Evolutionary conservation across 257 asterid species (phyloP).

Genomic region (Agastache rugosa): DNA sequence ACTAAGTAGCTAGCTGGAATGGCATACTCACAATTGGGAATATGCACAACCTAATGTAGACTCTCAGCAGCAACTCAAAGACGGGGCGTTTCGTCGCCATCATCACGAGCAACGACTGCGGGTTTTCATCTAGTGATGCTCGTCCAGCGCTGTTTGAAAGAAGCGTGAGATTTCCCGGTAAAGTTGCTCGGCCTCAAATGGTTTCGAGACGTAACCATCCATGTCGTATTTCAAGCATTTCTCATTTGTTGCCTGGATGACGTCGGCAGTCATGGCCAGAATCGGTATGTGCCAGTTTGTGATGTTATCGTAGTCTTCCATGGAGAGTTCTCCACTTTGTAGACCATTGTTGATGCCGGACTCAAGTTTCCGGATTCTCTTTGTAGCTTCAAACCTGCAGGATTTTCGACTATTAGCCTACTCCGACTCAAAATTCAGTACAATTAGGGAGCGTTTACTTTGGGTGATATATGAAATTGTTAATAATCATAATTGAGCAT

Average conservation of each 20-base stretch:
- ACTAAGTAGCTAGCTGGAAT: neutral
- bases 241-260: constrained; percentile 86
- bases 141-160: constrained; percentile 47
- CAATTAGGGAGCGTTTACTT: no score
- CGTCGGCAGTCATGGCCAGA: constrained; percentile 98
- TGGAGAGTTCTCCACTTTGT: constrained; percentile 51
- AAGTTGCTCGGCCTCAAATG: constrained; percentile 94
- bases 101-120: constrained; percentile 31
- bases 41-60: constrained; percentile 47
- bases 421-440: neutral
- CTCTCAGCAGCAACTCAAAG: constrained; percentile 17
- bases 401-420: neutral
- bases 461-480: no score
- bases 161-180: constrained; percentile 86
- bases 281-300: constrained; percentile 88
- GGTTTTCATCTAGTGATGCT: constrained; percentile 36
- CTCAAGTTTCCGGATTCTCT: constrained; percentile 67
- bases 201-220: constrained; percentile 96
- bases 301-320: constrained; percentile 46
- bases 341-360: constrained; percentile 47
- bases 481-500: no score
- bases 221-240: constrained; percentile 64
- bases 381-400: constrained; percentile 84
- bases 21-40: constrained; percentile 48
- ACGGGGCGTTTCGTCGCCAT: neutral